Percentiles rank a stretch among this genome's conserved stretches.
phyloP scores from a whole-genome alignment of 1,139 yeast genomes.

The Kodamaea sp. region DNA sequence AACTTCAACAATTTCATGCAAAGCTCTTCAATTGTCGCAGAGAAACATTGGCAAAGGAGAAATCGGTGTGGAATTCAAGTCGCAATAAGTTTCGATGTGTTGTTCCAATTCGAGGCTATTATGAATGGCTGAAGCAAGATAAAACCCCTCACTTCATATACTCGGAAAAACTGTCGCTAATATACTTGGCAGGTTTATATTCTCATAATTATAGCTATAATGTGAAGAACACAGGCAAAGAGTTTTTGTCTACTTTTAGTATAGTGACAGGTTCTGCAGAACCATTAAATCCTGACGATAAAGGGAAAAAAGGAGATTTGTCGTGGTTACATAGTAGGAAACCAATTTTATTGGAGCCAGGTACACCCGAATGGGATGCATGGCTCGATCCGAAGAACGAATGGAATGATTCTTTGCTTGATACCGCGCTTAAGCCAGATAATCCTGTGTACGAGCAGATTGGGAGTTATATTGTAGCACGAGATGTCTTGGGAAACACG shows the following conservation, averaged over 20 bases:
- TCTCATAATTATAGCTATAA: constrained; percentile 40
- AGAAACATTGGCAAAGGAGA: constrained; percentile 47
- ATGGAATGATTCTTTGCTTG: constrained; percentile 37
- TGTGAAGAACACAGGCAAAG: constrained; percentile 17
- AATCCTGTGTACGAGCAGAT: constrained; percentile 43
- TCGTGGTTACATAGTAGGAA: constrained; percentile 73
- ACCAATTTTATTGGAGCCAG: constrained; percentile 68
- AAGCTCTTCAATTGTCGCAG: constrained; percentile 58
- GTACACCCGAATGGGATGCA: constrained; percentile 48
- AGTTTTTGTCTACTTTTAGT: constrained; percentile 53
- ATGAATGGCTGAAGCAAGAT: constrained; percentile 62
- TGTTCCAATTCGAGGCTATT: constrained; percentile 79
- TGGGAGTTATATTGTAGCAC: constrained; percentile 53
- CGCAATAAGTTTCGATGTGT: constrained; percentile 52
- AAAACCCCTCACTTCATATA: constrained; percentile 66
- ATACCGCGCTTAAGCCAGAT: constrained; percentile 33
- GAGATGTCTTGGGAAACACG: constrained; percentile 60
- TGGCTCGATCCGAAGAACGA: constrained; percentile 58
- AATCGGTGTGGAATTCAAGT: constrained; percentile 50
- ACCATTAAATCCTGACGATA: not conserved
- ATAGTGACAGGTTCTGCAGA: constrained; percentile 73
- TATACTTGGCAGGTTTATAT: constrained; percentile 73
- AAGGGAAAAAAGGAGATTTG: constrained; percentile 39
- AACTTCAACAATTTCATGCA: constrained; percentile 30
- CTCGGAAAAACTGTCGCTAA: constrained; percentile 46